Percentiles rank a stretch among this genome's conserved stretches.
Evolutionary conservation across 345 rosid species (phyloP).

Genomic region (Gossypioides kirkii): DNA sequence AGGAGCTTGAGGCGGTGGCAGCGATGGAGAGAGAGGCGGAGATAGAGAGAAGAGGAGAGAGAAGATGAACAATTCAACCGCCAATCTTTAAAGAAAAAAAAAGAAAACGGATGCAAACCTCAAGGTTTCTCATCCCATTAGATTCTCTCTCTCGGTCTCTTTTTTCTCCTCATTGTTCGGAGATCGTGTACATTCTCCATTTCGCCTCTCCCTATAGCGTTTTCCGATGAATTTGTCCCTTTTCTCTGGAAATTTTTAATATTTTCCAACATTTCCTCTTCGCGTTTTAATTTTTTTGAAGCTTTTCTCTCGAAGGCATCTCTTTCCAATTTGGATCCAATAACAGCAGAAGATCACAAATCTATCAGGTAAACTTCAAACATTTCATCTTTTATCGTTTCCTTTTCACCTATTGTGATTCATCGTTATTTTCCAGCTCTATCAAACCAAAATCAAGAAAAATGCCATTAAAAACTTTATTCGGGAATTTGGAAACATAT

Average conservation of each 20-base stretch:
- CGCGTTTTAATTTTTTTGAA: background rate
- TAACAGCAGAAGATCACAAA: background rate
- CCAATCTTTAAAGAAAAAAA: background rate
- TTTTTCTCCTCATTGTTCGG: background rate
- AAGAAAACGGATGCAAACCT: background rate
- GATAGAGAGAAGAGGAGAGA: background rate
- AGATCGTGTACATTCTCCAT: background rate
- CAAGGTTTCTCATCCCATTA: background rate
- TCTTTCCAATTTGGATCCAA: conserved; percentile 1
- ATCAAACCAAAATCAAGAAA: background rate
- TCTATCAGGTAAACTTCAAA: background rate
- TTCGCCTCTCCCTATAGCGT: background rate
- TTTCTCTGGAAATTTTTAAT: background rate
- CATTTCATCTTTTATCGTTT: background rate
- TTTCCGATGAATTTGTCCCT: background rate
- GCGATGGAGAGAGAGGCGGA: background rate
- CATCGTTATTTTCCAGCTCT: background rate
- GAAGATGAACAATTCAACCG: background rate
- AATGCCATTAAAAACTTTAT: conserved; percentile 55
- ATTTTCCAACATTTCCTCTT: background rate
- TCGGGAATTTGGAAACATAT: conserved; percentile 34
- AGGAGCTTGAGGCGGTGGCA: conserved; percentile 5
- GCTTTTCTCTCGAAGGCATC: background rate
- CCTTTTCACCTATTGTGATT: background rate
- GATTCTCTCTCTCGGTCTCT: conserved; percentile 2